Percentiles rank a stretch among this genome's conserved stretches.
These are phyloP conservation scores for Zymoseptoria tritici DNA, from an alignment of 2,329 filamentous ascomycete species.

Conservation along the genomic window DNA sequence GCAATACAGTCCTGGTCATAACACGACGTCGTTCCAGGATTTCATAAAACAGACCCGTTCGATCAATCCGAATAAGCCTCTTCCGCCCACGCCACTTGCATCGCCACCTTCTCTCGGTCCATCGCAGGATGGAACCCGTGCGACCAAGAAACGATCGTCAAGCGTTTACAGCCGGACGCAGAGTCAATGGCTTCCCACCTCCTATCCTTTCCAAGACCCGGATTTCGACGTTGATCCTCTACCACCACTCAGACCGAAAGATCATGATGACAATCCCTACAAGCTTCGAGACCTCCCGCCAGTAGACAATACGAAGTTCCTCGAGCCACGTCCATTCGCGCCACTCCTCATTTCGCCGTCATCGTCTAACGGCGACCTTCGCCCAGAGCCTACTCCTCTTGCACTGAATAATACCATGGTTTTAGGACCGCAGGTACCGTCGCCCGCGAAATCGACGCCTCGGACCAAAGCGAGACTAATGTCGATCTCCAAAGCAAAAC, in stretches of 20 bases:
- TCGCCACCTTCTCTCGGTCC: not conserved
- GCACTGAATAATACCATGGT: constrained; percentile 9
- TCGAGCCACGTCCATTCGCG: constrained; percentile 22
- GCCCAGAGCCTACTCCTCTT: constrained; percentile 2
- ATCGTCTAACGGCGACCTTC: constrained; percentile 15
- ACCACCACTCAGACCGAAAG: not conserved
- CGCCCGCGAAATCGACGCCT: not conserved
- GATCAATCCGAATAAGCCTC: constrained; percentile 23
- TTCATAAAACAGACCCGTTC: constrained; percentile 28
- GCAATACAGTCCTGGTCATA: constrained; percentile 14
- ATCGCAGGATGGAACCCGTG: not conserved
- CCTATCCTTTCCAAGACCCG: not conserved
- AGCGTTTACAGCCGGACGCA: constrained; percentile 30
- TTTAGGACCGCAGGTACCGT: constrained; percentile 5
- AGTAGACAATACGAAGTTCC: not conserved
- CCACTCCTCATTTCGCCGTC: constrained; percentile 22
- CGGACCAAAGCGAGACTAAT: constrained; percentile 14
- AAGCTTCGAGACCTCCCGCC: not conserved
- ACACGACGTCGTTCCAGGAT: constrained; percentile 22
- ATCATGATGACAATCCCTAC: not conserved
- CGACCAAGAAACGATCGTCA: constrained; percentile 19
- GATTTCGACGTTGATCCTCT: not conserved
- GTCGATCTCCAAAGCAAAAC: constrained; percentile 24
- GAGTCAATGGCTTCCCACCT: constrained; percentile 18
- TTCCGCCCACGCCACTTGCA: constrained; percentile 24